phyloP scores from a whole-genome alignment of 108 stramenopile genomes.

The Stephanodiscus minutulus region DNA sequence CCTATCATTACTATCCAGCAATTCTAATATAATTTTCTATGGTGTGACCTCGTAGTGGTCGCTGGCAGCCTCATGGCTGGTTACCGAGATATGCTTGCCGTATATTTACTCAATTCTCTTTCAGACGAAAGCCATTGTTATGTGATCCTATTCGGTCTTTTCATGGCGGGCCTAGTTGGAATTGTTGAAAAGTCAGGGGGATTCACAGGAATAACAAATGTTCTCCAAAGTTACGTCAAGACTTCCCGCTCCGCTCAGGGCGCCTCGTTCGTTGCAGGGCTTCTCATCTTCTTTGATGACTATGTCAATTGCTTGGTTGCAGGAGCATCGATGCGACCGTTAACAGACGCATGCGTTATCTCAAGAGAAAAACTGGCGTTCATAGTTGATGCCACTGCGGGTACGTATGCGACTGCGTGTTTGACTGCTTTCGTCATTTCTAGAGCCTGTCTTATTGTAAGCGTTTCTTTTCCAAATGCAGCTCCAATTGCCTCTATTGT shows the following conservation, averaged over 20 bases:
- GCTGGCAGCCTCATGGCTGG: constrained; percentile 42
- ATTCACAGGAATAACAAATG: constrained; percentile 40
- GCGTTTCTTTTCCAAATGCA: too few species aligned
- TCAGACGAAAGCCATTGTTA: constrained; percentile 20
- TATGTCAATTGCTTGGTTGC: constrained; percentile 61
- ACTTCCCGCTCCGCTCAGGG: constrained; percentile 50
- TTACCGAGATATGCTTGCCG: constrained; percentile 52
- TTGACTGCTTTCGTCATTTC: too few species aligned
- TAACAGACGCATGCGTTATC: constrained; percentile 49
- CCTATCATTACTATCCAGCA: too few species aligned
- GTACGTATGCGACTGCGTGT: too few species aligned
- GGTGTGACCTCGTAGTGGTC: constrained; percentile 32
- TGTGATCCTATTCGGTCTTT: constrained; percentile 27
- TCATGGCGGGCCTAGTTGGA: constrained; percentile 57
- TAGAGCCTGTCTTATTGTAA: too few species aligned
- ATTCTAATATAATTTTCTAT: not conserved
- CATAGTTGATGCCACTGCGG: constrained; percentile 64
- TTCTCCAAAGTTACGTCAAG: constrained; percentile 39
- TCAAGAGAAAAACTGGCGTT: constrained; percentile 67
- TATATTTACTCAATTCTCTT: constrained; percentile 54
- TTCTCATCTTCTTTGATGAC: constrained; percentile 62
- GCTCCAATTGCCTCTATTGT: constrained; percentile 61
- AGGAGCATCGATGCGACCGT: constrained; percentile 54
- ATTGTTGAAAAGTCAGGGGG: constrained; percentile 63
- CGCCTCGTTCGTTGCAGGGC: constrained; percentile 40